A percentile compares a stretch with the other conserved stretches of the same genome.
Evolutionary conservation across 1,284 basidiomycete species (phyloP).

Genomic region (Anthracocystis setariae): DNA sequence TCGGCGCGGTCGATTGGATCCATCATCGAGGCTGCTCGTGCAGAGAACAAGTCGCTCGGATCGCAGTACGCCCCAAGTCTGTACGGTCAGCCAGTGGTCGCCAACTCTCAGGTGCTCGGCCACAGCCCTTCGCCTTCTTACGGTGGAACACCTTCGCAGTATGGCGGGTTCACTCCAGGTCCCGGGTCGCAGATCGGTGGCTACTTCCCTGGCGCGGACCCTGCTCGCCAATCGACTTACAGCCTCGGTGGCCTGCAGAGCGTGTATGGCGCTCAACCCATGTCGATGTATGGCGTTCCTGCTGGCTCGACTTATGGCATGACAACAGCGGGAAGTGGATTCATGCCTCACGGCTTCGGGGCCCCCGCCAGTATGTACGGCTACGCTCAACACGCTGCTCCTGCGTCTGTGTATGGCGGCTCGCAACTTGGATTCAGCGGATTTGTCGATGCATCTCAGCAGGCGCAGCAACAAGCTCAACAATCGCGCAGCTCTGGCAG

Average conservation of each 20-base stretch:
- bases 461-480: slow-evolving; percentile 14
- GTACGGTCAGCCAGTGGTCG: slow-evolving; percentile 47
- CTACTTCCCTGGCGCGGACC: slow-evolving; percentile 42
- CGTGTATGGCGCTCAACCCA: slow-evolving; percentile 51
- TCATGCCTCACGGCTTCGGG: slow-evolving; percentile 47
- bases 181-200: slow-evolving; percentile 40
- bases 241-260: slow-evolving; percentile 36
- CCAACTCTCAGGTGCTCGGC: slow-evolving; percentile 43
- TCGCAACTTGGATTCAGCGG: slow-evolving; percentile 40
- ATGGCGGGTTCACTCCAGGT: slow-evolving; percentile 22
- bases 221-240: slow-evolving; percentile 52
- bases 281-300: slow-evolving; percentile 56
- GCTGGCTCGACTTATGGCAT: slow-evolving; percentile 31
- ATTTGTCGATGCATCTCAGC: slow-evolving; percentile 7
- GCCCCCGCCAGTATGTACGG: slow-evolving; percentile 48
- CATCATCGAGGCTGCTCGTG: slow-evolving; percentile 54
- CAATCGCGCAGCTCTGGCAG: slow-evolving; percentile 15
- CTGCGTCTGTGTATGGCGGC: slow-evolving; percentile 49
- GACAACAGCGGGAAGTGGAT: slow-evolving; percentile 32
- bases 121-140: slow-evolving; percentile 54
- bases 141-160: slow-evolving; percentile 47
- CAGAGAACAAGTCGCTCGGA: slow-evolving; percentile 53
- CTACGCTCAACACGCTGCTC: slow-evolving; percentile 22
- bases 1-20: slow-evolving; percentile 55
- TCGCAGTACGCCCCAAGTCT: slow-evolving; percentile 54